Base-by-base conservation (phyloP, 139 green algal genomes). In the Micractinium sp. region DNA sequence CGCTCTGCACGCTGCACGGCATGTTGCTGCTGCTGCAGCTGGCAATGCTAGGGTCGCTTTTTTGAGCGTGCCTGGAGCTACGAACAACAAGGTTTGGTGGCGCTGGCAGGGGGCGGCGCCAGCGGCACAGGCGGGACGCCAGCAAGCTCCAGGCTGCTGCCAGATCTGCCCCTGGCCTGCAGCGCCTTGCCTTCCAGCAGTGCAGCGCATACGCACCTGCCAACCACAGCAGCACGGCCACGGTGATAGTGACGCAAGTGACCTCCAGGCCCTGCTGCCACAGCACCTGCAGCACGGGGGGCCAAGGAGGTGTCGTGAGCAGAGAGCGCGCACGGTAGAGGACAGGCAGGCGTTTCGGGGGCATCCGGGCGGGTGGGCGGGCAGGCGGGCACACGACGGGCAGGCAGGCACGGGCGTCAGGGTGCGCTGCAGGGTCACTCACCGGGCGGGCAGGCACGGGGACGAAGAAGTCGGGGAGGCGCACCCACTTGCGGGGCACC, bases 151-250 rank as follows among this genome's bases (percentile, higher is more conserved):
- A 9, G 19, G 69, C 23, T 27, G 69, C 29, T 12, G 25, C 22
- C 25, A 14, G 4, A 16, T 36, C 69, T 2, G 3, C 27, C 22
- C 3, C 12, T 25, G 13, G 23, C 27, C 9, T 29, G 3, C 29
- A 25, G 35, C 75, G 36, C 35, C 35, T 15, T 3, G 75, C 15
- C 18, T 13, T 0, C 75, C 36, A 60, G 75, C 35, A 56, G 35
- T 35, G 38, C 76, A 33, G 38, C 2, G 35, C 36, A 23, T 61
- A 61, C 38, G 60, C 20, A 38, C 38, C 76, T 38, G 33, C 3
- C 76, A 82, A 79, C 38, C 67, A 74, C 25, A 78, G 47, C 81
- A 85, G 75, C 56, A 47, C 90, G 3, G 76, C 76, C 13, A 16
- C 76, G 20, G 41, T 15, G 22, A 60, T 61, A 38, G 76, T 82